A percentile compares a stretch with the other conserved stretches of the same genome.
Evolutionary conservation across 179 eudicot species (phyloP).

Genomic region (Gypsophila paniculata): DNA sequence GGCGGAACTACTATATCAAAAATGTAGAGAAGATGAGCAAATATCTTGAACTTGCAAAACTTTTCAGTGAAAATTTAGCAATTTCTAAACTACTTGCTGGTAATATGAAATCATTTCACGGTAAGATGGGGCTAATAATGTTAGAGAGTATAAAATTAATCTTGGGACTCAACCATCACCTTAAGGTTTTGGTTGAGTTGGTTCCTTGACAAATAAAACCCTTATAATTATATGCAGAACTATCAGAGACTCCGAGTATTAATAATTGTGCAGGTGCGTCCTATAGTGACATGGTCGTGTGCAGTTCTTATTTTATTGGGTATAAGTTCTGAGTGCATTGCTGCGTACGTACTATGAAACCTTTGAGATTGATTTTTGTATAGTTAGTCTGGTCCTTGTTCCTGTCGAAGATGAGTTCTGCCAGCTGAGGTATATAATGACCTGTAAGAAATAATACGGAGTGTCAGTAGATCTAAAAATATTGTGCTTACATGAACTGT

Average conservation of each 20-base stretch:
- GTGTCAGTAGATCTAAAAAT: neutral
- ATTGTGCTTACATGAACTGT: neutral
- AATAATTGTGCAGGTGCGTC: neutral
- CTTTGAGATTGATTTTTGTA: constrained; percentile 53
- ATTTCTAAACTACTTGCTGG: neutral
- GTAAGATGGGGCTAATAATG: too few relatives aligned
- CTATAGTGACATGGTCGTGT: neutral
- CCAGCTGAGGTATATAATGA: constrained; percentile 66
- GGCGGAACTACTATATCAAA: neutral
- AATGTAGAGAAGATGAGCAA: neutral
- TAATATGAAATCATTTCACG: neutral
- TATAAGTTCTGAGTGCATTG: neutral
- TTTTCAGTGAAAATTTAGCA: too few relatives aligned
- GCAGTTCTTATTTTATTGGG: neutral
- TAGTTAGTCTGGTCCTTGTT: constrained; percentile 34
- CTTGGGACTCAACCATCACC: too few relatives aligned
- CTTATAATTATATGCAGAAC: too few relatives aligned
- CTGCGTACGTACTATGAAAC: constrained; percentile 47
- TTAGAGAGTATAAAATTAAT: too few relatives aligned
- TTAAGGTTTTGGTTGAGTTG: too few relatives aligned
- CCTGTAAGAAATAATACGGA: constrained; percentile 29
- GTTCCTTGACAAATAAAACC: too few relatives aligned
- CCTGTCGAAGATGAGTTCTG: constrained; percentile 51
- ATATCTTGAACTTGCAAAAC: too few relatives aligned
- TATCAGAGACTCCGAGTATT: neutral